Base-by-base conservation (phyloP, 2,329 filamentous ascomycete genomes). In the Cercospora citrullina region DNA sequence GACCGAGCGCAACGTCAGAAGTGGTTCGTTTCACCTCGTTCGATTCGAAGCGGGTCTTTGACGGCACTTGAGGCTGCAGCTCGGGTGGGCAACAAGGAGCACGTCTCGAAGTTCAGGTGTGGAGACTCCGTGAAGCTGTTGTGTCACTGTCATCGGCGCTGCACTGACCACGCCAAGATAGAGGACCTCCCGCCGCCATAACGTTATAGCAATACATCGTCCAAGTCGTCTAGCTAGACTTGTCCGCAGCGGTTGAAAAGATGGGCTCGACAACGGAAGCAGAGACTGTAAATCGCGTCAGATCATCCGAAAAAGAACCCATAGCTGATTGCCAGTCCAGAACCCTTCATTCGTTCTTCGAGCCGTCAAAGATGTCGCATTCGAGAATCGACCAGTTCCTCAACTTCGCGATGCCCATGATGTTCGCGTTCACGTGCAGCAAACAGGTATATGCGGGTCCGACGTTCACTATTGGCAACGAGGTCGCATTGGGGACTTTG, bases 271-370 rank as follows among this genome's bases (percentile, higher is more conserved):
- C 28, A 23, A 60, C 63, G 3, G 53, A 60, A 23, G 45, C 1
- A n/a, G 63, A 65, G 55, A 36, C 21, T n/a, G 59, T 61, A 61
- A 2, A 5, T 45, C 36, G 23, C 16, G 8, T 2, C 21, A 8
- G 16, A 7, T 26, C 23, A 4, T n/a, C 2, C 53, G 6, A 12
- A 21, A 21, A 12, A 30, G 8, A 23, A 7, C 4, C 4, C 23
- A 30, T 26, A 28, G 26, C 51, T 60, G 51, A 31, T 57, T 12
- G 28, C 12, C 26, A 16, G 1, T 53, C 2, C 73, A 92, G 90
- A 94, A 94, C 80, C 88, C 90, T 72, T 94, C 92, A 63, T 95
- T 95, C 81, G 83, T 94, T 77, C 89, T 95, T 73, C 88, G 92
- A 80, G 89, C 89, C 71, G 84, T 89, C 70, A 85, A 88, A 78